These are phyloP conservation scores for Lachancea waltii DNA, from an alignment of 805 yeast genomes.

Conservation along the genomic window DNA sequence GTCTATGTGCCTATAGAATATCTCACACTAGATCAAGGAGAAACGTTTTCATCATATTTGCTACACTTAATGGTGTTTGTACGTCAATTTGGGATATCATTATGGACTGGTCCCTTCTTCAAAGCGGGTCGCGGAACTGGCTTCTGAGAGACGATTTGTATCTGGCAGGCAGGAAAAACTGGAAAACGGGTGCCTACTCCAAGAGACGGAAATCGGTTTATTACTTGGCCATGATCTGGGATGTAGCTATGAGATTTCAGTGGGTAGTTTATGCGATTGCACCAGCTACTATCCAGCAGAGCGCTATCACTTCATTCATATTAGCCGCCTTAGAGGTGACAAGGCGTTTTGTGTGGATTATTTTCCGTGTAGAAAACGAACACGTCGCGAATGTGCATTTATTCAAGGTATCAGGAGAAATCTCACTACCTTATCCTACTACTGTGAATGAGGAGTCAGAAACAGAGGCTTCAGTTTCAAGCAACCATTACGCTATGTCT, in stretches of 20 bases:
- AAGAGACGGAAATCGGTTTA: constrained; percentile 41
- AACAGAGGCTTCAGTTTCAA: constrained; percentile 1
- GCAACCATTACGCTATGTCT: constrained; percentile 4
- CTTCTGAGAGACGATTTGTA: constrained; percentile 68
- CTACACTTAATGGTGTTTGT: constrained; percentile 61
- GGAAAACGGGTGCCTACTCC: constrained; percentile 31
- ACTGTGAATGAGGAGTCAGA: constrained; percentile 2
- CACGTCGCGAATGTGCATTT: constrained; percentile 85
- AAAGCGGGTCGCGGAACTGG: constrained; percentile 49
- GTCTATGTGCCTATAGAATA: constrained; percentile 69
- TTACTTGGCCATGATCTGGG: constrained; percentile 66
- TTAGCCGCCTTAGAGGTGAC: constrained; percentile 77
- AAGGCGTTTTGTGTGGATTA: constrained; percentile 83
- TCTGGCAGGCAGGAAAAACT: constrained; percentile 39
- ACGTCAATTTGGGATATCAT: constrained; percentile 81
- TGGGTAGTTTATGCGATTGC: constrained; percentile 89
- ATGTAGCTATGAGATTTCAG: constrained; percentile 73
- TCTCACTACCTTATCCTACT: constrained; percentile 13
- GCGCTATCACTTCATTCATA: constrained; percentile 77
- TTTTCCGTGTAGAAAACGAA: constrained; percentile 93
- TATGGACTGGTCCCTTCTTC: constrained; percentile 94
- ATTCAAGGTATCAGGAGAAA: constrained; percentile 80
- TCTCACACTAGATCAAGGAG: constrained; percentile 34
- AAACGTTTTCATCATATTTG: constrained; percentile 65
- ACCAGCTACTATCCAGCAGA: constrained; percentile 71